These are phyloP conservation scores for Zarea fungicola DNA, from an alignment of 2,329 filamentous ascomycete species.

Conservation along the genomic window DNA sequence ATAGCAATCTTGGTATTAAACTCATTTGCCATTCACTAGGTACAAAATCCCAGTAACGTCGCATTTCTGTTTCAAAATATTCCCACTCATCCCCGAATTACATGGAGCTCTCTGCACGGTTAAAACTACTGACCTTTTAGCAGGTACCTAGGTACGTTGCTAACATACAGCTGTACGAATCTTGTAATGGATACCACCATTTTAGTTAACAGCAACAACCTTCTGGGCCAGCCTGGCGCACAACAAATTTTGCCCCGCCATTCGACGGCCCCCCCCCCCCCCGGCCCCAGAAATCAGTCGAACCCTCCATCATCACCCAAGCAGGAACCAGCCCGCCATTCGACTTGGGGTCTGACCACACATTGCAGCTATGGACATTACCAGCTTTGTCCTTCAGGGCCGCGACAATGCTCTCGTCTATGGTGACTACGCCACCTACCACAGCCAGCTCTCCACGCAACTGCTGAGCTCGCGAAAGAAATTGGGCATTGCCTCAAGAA, in stretches of 20 bases:
- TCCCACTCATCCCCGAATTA: constrained; percentile 9
- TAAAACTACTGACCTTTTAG: too few species aligned
- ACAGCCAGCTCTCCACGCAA: constrained; percentile 70
- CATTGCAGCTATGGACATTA: constrained; percentile 70
- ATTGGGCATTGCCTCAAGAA: constrained; percentile 76
- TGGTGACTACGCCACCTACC: constrained; percentile 84
- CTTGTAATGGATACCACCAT: too few species aligned
- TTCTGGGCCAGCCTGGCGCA: constrained; percentile 2
- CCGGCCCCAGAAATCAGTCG: constrained; percentile 11
- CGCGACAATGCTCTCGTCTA: constrained; percentile 80
- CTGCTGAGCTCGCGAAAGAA: constrained; percentile 80
- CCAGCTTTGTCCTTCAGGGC: constrained; percentile 71
- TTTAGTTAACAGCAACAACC: background rate
- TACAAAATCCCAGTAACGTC: background rate
- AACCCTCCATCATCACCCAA: background rate
- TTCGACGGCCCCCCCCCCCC: constrained; percentile 11
- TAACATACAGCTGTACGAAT: too few species aligned
- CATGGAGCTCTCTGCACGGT: too few species aligned
- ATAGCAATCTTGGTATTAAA: too few species aligned
- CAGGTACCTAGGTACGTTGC: too few species aligned
- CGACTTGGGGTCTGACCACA: constrained; percentile 2
- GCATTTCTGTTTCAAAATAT: background rate
- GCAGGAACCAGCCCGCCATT: constrained; percentile 4
- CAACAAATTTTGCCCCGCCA: constrained; percentile 16
- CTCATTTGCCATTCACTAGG: too few species aligned